These are phyloP conservation scores for Inga leiocalycina DNA, from an alignment of 306 rosid genomes.

Conservation along the genomic window DNA sequence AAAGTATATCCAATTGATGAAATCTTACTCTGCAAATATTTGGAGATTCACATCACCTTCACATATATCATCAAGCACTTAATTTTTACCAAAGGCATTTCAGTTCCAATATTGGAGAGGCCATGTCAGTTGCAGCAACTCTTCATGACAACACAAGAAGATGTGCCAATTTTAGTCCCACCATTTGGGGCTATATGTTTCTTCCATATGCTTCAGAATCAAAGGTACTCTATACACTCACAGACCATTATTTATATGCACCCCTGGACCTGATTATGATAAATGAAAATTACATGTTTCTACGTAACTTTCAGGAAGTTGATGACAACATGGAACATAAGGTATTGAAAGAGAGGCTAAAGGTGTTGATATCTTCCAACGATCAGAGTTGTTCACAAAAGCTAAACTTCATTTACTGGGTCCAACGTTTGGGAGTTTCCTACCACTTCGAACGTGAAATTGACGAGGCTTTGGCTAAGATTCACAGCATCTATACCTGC, in stretches of 20 bases:
- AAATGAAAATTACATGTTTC: not conserved
- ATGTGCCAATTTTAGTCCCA: not conserved
- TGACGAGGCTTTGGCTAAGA: conserved; percentile 11
- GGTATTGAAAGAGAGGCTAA: not conserved
- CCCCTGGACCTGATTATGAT: too few relatives aligned
- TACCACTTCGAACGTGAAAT: conserved; percentile 24
- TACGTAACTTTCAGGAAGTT: not conserved
- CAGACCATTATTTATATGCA: too few relatives aligned
- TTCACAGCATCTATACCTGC: not conserved
- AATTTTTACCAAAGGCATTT: not conserved
- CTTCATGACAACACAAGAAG: not conserved
- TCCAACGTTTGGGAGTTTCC: not conserved
- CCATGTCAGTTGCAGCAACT: not conserved
- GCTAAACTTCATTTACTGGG: not conserved
- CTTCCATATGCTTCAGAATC: not conserved
- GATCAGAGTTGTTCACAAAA: not conserved
- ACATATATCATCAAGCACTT: not conserved
- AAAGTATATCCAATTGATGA: not conserved
- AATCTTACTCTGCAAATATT: too few relatives aligned
- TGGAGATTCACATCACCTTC: not conserved
- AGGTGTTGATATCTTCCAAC: not conserved
- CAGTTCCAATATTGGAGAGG: not conserved
- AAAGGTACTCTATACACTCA: not conserved
- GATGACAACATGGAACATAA: not conserved
- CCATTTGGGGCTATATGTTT: not conserved